These are phyloP conservation scores for Colletotrichum sp. DNA, from an alignment of 2,329 filamentous ascomycete genomes.

Conservation along the genomic window DNA sequence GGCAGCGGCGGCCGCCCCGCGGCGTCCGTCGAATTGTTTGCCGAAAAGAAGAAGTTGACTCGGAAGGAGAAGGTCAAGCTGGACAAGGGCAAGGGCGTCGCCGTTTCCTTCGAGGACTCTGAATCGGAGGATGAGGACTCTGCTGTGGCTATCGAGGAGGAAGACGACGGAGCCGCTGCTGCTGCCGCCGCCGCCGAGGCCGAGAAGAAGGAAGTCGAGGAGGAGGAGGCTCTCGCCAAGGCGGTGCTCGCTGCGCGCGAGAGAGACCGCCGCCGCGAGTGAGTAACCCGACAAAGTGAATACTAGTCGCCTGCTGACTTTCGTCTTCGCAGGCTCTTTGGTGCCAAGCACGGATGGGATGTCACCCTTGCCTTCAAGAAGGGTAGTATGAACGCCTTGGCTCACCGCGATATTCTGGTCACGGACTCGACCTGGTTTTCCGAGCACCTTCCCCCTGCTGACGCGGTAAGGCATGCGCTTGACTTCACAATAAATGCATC, in stretches of 20 bases:
- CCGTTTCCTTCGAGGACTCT: not conserved
- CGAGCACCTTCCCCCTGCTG: constrained; percentile 33
- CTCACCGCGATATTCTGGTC: constrained; percentile 38
- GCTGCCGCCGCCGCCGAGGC: not conserved
- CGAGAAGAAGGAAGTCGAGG: not conserved
- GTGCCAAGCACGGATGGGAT: not conserved
- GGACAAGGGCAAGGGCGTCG: not conserved
- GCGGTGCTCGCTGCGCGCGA: not conserved
- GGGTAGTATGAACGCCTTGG: not conserved
- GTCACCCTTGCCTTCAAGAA: not conserved
- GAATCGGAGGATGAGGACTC: not conserved
- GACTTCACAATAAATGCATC: not conserved
- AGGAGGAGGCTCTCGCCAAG: not conserved
- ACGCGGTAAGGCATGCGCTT: constrained; percentile 24
- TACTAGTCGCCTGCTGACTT: not conserved
- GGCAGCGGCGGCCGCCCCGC: not conserved
- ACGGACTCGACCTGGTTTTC: constrained; percentile 38
- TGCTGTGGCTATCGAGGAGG: not conserved
- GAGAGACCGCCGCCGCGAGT: not conserved
- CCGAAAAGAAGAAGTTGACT: not conserved
- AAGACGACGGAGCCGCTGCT: not conserved
- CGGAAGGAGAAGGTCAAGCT: not conserved
- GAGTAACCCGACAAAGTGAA: not conserved
- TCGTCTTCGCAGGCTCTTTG: not conserved
- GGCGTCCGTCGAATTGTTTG: not conserved